phyloP scores from a whole-genome alignment of 2,329 filamentous ascomycete species.

The Aureobasidium sp. region DNA sequence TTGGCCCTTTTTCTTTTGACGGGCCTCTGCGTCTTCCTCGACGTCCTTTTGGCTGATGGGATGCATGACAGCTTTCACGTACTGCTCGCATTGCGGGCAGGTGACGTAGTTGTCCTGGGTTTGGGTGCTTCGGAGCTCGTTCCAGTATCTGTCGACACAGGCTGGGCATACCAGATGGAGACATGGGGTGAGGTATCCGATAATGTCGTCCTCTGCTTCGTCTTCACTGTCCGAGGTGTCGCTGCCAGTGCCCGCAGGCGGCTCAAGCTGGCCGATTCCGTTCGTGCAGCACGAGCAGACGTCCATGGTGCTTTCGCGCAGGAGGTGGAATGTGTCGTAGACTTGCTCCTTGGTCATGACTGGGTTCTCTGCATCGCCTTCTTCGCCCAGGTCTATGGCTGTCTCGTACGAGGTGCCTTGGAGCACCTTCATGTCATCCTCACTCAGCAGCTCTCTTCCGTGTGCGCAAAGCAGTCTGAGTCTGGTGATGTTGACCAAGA shows the following conservation, averaged over 20 bases:
- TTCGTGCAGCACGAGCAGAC: slow-evolving; percentile 61
- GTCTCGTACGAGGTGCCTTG: slow-evolving; percentile 62
- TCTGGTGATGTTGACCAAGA: slow-evolving; percentile 82
- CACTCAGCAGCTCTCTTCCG: slow-evolving; percentile 79
- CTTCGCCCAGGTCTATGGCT: slow-evolving; percentile 81
- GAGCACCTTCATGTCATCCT: slow-evolving; percentile 70
- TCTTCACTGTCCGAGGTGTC: slow-evolving; percentile 34
- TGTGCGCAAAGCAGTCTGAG: slow-evolving; percentile 87
- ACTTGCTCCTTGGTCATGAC: slow-evolving; percentile 61
- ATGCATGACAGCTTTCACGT: slow-evolving; percentile 56
- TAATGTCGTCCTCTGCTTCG: slow-evolving; percentile 47
- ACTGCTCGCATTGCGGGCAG: slow-evolving; percentile 61
- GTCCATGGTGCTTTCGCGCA: slow-evolving; percentile 73
- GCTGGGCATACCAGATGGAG: slow-evolving; percentile 73
- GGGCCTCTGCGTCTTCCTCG: slow-evolving; percentile 38
- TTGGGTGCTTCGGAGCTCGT: slow-evolving; percentile 37
- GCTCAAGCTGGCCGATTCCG: slow-evolving; percentile 50
- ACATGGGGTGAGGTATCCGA: slow-evolving; percentile 78
- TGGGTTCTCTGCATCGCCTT: slow-evolving; percentile 50
- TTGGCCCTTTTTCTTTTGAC: slow-evolving; percentile 35
- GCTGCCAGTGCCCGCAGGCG: slow-evolving; percentile 32
- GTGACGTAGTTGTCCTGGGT: slow-evolving; percentile 40
- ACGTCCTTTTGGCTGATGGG: slow-evolving; percentile 54
- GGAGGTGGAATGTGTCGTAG: slow-evolving; percentile 75
- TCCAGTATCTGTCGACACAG: slow-evolving; percentile 57